A percentile compares a stretch with the other conserved stretches of the same genome.
Evolutionary conservation across 306 rosid genomes (phyloP).

Genomic region (Cicer yamashitae): DNA sequence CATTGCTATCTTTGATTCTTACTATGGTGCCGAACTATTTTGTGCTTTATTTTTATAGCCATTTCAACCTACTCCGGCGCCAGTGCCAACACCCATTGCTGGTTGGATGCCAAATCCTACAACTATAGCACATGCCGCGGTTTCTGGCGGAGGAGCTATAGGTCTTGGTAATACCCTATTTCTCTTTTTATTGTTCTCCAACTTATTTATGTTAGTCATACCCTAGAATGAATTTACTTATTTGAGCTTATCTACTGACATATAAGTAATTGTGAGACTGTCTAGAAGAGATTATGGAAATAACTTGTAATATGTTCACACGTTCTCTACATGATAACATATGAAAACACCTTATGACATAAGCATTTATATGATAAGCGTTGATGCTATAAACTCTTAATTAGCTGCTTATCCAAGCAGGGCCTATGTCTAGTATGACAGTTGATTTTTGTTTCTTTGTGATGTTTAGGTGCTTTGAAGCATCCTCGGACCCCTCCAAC

Average conservation of each 20-base stretch:
- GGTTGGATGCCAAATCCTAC: constrained; percentile 99
- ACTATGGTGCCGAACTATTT: constrained; percentile 1
- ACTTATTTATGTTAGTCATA: constrained; percentile 20
- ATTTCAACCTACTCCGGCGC: constrained; percentile 85
- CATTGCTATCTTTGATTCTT: constrained; percentile 17
- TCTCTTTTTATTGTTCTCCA: constrained; percentile 35
- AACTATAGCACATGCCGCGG: constrained; percentile 84
- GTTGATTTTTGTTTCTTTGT: constrained; percentile 43
- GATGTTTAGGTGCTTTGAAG: constrained; percentile 81
- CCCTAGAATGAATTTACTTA: neutral
- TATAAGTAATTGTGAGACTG: too few species aligned
- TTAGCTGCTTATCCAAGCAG: too few species aligned
- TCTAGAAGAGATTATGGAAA: too few species aligned
- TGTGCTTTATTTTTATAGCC: constrained; percentile 64
- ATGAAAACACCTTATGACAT: too few species aligned
- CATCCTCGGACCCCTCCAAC: constrained; percentile 97
- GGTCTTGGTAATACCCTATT: constrained; percentile 72
- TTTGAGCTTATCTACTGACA: too few species aligned
- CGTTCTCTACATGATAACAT: too few species aligned
- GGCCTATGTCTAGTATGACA: constrained; percentile 14
- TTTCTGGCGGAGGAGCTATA: constrained; percentile 90
- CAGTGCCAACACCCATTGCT: constrained; percentile 87
- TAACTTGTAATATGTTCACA: too few species aligned
- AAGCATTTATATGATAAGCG: too few species aligned
- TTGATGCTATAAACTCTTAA: too few species aligned